Evolutionary conservation across 2,329 filamentous ascomycete species (phyloP).

Genomic region (Exophiala bonariae): DNA sequence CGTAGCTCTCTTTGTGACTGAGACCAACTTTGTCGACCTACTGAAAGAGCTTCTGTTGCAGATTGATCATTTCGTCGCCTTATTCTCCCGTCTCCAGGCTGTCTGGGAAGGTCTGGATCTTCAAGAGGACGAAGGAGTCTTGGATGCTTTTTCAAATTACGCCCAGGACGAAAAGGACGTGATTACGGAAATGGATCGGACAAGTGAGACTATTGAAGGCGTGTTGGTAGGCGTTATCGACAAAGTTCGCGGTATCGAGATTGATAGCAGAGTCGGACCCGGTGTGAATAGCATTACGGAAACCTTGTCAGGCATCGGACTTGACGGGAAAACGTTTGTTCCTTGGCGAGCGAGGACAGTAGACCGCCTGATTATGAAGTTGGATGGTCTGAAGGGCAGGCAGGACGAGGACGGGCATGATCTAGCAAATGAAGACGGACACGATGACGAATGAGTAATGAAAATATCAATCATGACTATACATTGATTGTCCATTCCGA

Average conservation of each 20-base stretch:
- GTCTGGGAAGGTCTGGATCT: conserved; percentile 79
- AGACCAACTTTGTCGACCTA: conserved; percentile 39
- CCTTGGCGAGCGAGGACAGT: conserved; percentile 75
- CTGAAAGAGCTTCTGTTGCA: conserved; percentile 46
- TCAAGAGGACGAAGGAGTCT: conserved; percentile 77
- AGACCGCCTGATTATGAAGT: conserved; percentile 85
- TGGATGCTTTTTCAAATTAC: conserved; percentile 72
- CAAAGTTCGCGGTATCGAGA: conserved; percentile 21
- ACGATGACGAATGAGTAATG: conserved; percentile 19
- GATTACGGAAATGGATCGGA: conserved; percentile 61
- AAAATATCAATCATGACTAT: background rate
- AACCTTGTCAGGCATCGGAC: conserved; percentile 63
- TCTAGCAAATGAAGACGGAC: conserved; percentile 11
- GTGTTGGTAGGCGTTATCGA: conserved; percentile 53
- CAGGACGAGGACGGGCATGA: conserved; percentile 15
- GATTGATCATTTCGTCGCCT: conserved; percentile 78
- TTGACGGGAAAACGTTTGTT: conserved; percentile 55
- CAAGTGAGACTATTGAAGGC: conserved; percentile 64
- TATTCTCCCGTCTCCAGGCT: conserved; percentile 71
- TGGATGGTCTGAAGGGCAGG: conserved; percentile 57
- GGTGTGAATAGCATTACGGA: conserved; percentile 64
- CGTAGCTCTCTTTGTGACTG: conserved; percentile 45
- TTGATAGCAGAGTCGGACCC: conserved; percentile 26
- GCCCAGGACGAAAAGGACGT: conserved; percentile 71
- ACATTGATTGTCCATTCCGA: too few relatives aligned